Evolutionary conservation across 2,329 filamentous ascomycete species (phyloP), one percentile per base, ranked within the genome.

Genomic region (Ophiostoma ulmi): DNA sequence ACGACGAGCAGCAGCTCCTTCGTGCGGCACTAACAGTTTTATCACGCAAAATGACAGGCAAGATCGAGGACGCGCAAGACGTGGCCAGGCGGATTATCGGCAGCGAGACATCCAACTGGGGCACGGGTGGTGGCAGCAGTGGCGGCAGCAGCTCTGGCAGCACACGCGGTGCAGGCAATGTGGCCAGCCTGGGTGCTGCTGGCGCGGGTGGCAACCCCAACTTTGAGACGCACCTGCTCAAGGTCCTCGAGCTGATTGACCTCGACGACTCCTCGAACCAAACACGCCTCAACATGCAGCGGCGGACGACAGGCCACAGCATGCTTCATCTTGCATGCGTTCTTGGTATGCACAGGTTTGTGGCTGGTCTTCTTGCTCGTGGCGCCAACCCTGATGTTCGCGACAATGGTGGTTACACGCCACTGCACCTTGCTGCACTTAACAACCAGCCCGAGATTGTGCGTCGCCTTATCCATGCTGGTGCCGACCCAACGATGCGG

Each of bases 291-390:
- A 91, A 95, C 76, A 81, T 90, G 68, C 85, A 85, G 75, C 80
- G 81, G 75, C 80, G 81, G 73, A 80, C 86, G 1, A 91, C 88
- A 14, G 92, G 92, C 0, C 91, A 94, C 76, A 93, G 91, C 1
- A 90, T 96, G 85, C 85, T 96, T 73, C 92, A 95, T 76, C 83
- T 94, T 73, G 91, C 91, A 1, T 91, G 89, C 75, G 90, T 90
- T 10, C 81, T 94, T 14, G 92, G 92, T 6, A 86, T 93, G 74
- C 86, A 89, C 73, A 87, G 91, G 66, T 90, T 96, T 73, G 91
- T 91, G 68, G 91, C 91, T 14, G 91, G 89, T 39, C 84, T 96
- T 36, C 82, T 96, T 26, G 90, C 89, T 11, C 86, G 91, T 73
- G 91, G 92, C n/a, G 92, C 91, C 26, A 90, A 91, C 76, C 88